Base-by-base conservation (phyloP, 176 grass and related monocot species). In the Luzula sylvatica region DNA sequence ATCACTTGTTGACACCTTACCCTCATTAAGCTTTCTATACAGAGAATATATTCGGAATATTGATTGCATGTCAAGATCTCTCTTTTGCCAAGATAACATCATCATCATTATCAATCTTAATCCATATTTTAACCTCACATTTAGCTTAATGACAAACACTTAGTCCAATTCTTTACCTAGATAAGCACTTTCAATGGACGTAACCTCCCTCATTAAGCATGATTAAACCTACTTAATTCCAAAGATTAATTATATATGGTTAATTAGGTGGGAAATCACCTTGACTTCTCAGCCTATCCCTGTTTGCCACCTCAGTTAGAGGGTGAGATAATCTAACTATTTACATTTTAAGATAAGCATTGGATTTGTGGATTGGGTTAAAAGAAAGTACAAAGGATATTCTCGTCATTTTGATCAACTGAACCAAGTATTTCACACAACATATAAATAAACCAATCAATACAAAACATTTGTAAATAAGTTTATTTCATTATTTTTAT, bases 101-200 rank as follows among this genome's bases (percentile, higher is more conserved):
- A n/a, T n/a, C n/a, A n/a, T n/a, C n/a, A n/a, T n/a, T n/a, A n/a
- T n/a, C n/a, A n/a, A n/a, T n/a, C n/a, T n/a, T n/a, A n/a, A n/a
- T n/a, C n/a, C n/a, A n/a, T n/a, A 35, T 35, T 35, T 7, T 35
- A 35, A 35, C 9, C 30, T 3, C 9, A 8, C 3, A 27, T 64
- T 48, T 64, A 32, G 43, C 59, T 64, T 1, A 64, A 64, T 49
- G 7, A 18, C 43, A 27, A 45, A 5, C 41, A 64, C 42, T 14
- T 49, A 32, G 27, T 26, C 43, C 23, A 11, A 48, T 8, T 11
- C 43, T 64, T 64, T 7, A 35, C 30, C 30, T 9, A 64, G 59
- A 64, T 64, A 64, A 64, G 59, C 43, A 64, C 59, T 8, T 64
- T 64, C 23, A 61, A 20, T 14, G 20, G 43, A 64, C 23, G 43